These are phyloP conservation scores for Chaetoceros tenuissimus DNA, from an alignment of 108 stramenopile species.

Conservation along the genomic window DNA sequence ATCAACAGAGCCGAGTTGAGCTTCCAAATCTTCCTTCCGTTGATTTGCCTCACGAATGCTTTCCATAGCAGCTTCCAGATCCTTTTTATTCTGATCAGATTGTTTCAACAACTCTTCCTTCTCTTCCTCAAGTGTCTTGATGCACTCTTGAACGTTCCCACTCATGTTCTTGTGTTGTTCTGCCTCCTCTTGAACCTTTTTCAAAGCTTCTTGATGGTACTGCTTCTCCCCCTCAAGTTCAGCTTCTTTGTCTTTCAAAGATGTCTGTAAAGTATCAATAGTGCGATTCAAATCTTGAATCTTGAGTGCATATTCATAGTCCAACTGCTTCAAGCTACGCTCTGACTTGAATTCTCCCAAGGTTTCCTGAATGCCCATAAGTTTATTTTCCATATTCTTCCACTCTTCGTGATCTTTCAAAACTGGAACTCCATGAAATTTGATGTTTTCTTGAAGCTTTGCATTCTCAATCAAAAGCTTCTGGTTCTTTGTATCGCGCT, in stretches of 20 bases:
- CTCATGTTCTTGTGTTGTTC: neutral
- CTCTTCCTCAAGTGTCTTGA: neutral
- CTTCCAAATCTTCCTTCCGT: neutral
- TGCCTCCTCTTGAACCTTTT: neutral
- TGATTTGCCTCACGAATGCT: neutral
- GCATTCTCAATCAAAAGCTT: neutral
- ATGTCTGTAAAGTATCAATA: neutral
- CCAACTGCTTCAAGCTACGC: slow-evolving; percentile 8
- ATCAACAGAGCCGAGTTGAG: neutral
- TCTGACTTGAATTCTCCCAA: slow-evolving; percentile 15
- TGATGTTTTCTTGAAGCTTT: neutral
- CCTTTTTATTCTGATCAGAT: neutral
- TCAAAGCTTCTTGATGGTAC: slow-evolving; percentile 7
- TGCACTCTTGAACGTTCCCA: neutral
- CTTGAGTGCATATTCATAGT: slow-evolving; percentile 16
- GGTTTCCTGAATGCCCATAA: neutral
- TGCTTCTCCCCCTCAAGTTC: neutral
- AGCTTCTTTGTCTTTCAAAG: neutral
- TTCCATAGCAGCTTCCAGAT: neutral
- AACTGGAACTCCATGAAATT: neutral
- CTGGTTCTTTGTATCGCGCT: neutral
- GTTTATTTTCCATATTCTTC: neutral
- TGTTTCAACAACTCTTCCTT: neutral
- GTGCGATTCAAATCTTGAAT: slow-evolving; percentile 4
- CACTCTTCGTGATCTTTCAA: neutral